Evolutionary conservation across 352 stramenopile species (phyloP).

Genomic region (Pythium myriotylum): DNA sequence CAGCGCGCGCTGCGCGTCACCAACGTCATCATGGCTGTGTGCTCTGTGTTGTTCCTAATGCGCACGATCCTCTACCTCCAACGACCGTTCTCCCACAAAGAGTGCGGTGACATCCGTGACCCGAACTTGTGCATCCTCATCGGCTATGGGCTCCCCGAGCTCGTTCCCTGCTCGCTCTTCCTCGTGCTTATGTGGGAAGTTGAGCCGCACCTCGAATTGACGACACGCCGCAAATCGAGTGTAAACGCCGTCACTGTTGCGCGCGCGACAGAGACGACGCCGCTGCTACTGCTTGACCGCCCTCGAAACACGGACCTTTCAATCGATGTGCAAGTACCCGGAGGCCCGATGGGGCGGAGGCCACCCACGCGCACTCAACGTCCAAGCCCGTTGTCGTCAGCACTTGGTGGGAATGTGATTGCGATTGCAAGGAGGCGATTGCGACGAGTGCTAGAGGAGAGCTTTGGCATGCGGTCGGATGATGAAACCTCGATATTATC

Average conservation of each 20-base stretch:
- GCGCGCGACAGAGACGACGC: constrained; percentile 44
- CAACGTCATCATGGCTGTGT: constrained; percentile 70
- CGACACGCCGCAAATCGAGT: constrained; percentile 53
- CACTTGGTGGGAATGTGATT: constrained; percentile 55
- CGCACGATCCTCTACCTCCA: constrained; percentile 84
- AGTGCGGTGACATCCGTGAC: constrained; percentile 65
- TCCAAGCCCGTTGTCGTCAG: constrained; percentile 66
- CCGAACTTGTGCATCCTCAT: constrained; percentile 70
- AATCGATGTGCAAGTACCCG: constrained; percentile 4
- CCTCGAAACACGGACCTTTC: background rate
- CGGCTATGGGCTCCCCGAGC: constrained; percentile 71
- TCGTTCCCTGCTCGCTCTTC: constrained; percentile 76
- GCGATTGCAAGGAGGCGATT: constrained; percentile 46
- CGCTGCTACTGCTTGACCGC: constrained; percentile 43
- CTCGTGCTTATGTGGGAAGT: constrained; percentile 88
- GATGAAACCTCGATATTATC: constrained; percentile 16
- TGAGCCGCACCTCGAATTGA: constrained; percentile 70
- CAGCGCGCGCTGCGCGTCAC: constrained; percentile 75
- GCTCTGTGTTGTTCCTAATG: constrained; percentile 64
- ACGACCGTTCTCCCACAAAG: constrained; percentile 71
- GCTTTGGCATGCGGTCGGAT: constrained; percentile 30
- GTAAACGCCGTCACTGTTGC: constrained; percentile 31
- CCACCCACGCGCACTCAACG: constrained; percentile 27
- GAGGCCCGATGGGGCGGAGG: background rate
- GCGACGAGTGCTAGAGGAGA: constrained; percentile 36